phyloP scores from a whole-genome alignment of 257 asterid genomes.

The Oldenlandia corymbosa region DNA sequence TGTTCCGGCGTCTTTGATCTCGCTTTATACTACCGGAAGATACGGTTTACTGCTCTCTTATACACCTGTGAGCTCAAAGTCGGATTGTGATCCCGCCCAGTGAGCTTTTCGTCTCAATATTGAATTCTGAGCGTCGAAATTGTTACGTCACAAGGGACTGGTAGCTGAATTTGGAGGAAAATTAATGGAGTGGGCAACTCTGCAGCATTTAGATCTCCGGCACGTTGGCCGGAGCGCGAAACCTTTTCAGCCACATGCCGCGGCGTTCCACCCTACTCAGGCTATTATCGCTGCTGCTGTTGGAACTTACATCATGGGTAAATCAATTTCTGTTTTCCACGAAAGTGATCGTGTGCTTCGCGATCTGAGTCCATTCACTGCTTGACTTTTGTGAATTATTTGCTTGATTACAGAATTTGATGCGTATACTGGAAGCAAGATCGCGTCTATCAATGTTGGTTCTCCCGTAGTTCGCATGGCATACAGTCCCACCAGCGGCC shows the following conservation, averaged over 20 bases:
- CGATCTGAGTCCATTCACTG: neutral
- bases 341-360: constrained; percentile 3
- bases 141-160: neutral
- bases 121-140: neutral
- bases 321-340: neutral
- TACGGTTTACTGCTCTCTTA: neutral
- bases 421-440: constrained; percentile 93
- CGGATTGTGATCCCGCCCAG: neutral
- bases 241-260: constrained; percentile 94
- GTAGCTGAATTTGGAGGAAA: neutral
- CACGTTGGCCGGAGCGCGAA: constrained; percentile 92
- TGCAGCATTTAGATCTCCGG: constrained; percentile 97
- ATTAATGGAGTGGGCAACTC: constrained; percentile 91
- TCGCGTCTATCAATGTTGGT: constrained; percentile 87
- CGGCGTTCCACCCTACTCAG: constrained; percentile 85
- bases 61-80: neutral
- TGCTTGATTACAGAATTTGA: constrained; percentile 59
- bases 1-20: neutral
- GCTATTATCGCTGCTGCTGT: constrained; percentile 79
- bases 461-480: constrained; percentile 99
- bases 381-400: neutral
- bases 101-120: neutral
- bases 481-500: constrained; percentile 80
- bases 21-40: neutral
- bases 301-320: constrained; percentile 75